Base-by-base conservation (phyloP, 768 basidiomycete species). In the Terana coerulea region DNA sequence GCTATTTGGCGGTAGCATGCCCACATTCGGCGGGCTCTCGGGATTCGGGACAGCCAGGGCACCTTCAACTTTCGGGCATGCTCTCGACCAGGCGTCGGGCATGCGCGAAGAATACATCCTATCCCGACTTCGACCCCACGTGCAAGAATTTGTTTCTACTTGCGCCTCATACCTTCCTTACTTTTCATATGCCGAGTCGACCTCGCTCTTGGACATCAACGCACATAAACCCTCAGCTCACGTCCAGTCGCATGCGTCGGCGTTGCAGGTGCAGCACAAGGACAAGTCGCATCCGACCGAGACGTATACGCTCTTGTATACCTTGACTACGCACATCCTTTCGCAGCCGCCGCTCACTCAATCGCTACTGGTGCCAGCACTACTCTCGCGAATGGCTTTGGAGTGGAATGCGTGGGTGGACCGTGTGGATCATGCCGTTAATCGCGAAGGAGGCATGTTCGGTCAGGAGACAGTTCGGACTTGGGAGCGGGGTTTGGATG, bases 81-180 rank as follows among this genome's bases (percentile, higher is more conserved):
- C 21, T 48, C 5, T 50, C 51, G 26, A 54, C 55, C 41, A 58
- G 10, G 35, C 52, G 49, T 53, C 60, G 51, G 80, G 80, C 31
- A 92, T 91, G 88, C 83, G 91, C 53, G 85, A 90, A 51, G 81
- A 84, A 5, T 93, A 93, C 65, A 76, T 92, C 57, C 68, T 82
- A 33, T 88, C 84, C 15, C 78, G 91, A 49, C 72, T 93, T 15
- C 79, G 84, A 42, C 84, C 86, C 14, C 83, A 86, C 66, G 81
- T 91, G 44, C 70, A 75, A 46, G 90, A 91, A 46, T 93, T 89
- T 58, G 82, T 85, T 26, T 78, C 90, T 2, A 79, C 84, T 26
- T 88, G 80, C 65, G 76, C 83, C 65, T 86, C 91, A 5, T 93
- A 92, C 64, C 79, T 92, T 41, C 88, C 88, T 2, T 92, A 93